Conservation (phyloP, 257 asterid genomes). For the Salvia miltiorrhiza region DNA sequence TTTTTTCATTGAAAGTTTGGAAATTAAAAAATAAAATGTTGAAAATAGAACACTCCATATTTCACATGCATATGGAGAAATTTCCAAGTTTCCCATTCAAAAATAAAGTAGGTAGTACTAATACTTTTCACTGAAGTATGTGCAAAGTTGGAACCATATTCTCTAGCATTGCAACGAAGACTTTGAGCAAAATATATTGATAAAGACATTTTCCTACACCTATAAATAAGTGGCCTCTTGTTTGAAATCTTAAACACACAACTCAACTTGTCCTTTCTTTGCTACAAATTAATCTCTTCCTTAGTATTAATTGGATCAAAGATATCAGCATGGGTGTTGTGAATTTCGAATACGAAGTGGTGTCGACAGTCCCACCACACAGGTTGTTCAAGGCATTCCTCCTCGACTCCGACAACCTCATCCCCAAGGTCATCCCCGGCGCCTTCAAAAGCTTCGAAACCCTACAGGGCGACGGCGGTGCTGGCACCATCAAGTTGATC, state of each 20-base stretch:
- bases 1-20: not conserved
- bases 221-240: slow-evolving; percentile 13
- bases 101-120: too few species aligned
- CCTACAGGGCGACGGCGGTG: slow-evolving; percentile 52
- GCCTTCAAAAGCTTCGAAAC: slow-evolving; percentile 41
- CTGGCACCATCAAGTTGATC: slow-evolving; percentile 43
- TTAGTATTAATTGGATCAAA: not conserved
- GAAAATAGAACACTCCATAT: not conserved
- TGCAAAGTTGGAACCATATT: too few species aligned
- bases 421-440: slow-evolving; percentile 43
- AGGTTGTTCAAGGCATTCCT: slow-evolving; percentile 46
- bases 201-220: not conserved
- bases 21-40: not conserved
- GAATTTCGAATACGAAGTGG: slow-evolving; percentile 29
- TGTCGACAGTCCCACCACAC: slow-evolving; percentile 39
- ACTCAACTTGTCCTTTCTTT: not conserved
- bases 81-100: too few species aligned
- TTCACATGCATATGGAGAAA: not conserved
- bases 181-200: not conserved
- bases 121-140: too few species aligned
- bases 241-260: slow-evolving; percentile 7
- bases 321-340: slow-evolving; percentile 35
- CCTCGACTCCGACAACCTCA: slow-evolving; percentile 44
- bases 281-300: not conserved
- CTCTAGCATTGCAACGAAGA: not conserved